Conservation (phyloP, 345 rosid genomes). For the Zanthoxylum bungeanum region DNA sequence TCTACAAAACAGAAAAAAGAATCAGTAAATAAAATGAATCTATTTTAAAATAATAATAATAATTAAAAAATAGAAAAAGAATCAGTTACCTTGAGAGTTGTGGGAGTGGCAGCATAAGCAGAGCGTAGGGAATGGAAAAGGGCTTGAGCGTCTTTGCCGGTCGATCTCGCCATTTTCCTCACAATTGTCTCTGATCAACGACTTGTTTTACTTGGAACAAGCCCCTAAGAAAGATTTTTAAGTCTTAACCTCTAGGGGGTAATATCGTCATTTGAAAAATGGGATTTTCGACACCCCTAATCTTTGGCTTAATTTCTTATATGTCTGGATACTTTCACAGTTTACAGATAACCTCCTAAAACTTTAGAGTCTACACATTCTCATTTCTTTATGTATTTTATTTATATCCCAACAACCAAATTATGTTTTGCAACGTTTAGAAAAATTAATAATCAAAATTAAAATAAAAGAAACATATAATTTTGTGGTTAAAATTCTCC, state of each 20-base stretch:
- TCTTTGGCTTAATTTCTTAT: background rate
- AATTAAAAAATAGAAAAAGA: too few species aligned
- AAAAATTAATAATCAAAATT: too few species aligned
- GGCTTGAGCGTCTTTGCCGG: constrained; percentile 66
- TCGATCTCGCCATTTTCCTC: constrained; percentile 57
- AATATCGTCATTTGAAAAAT: background rate
- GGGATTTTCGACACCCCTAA: background rate
- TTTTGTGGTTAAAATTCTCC: too few species aligned
- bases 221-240: too few species aligned
- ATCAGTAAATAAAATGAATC: background rate
- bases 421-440: too few species aligned
- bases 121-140: constrained; percentile 70
- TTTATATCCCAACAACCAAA: too few species aligned
- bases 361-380: too few species aligned
- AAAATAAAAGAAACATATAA: too few species aligned
- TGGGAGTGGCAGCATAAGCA: constrained; percentile 74
- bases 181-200: background rate
- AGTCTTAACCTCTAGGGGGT: background rate
- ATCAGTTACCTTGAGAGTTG: constrained; percentile 50
- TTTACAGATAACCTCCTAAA: background rate
- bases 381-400: too few species aligned
- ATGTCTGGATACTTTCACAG: background rate
- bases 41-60: too few species aligned
- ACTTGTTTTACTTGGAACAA: background rate
- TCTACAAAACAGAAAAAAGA: constrained; percentile 33